phyloP scores from a whole-genome alignment of 2,329 filamentous ascomycete species.

The Penicillium sp. region DNA sequence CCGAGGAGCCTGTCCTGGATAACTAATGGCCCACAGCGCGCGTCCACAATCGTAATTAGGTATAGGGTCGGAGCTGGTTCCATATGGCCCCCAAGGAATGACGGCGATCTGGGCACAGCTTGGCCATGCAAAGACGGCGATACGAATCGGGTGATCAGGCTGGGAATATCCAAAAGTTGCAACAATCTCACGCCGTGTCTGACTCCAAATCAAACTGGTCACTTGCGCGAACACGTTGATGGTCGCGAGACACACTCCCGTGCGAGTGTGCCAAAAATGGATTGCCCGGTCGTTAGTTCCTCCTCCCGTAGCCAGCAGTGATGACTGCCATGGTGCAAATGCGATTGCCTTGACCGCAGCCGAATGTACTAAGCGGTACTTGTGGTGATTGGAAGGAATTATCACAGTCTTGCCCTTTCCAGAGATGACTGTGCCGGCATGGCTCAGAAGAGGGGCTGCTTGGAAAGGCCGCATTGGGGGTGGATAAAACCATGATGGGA shows the following conservation, averaged over 20 bases:
- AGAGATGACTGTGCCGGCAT: constrained; percentile 31
- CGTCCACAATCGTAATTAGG: constrained; percentile 41
- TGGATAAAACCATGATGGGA: constrained; percentile 31
- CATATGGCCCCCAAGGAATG: constrained; percentile 74
- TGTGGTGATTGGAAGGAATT: constrained; percentile 60
- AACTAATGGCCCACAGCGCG: constrained; percentile 85
- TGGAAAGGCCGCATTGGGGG: constrained; percentile 18
- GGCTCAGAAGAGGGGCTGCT: constrained; percentile 24
- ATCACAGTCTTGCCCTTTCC: constrained; percentile 46
- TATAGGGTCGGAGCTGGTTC: constrained; percentile 29
- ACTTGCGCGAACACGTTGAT: constrained; percentile 94
- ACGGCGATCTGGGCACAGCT: constrained; percentile 82
- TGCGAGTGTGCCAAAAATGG: constrained; percentile 88
- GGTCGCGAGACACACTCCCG: constrained; percentile 80
- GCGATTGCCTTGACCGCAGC: constrained; percentile 96
- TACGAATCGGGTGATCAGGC: constrained; percentile 82
- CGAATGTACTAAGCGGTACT: constrained; percentile 73
- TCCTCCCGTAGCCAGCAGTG: constrained; percentile 84
- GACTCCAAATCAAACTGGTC: constrained; percentile 89
- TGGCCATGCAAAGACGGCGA: constrained; percentile 94
- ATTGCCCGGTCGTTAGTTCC: constrained; percentile 95
- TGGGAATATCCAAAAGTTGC: constrained; percentile 94
- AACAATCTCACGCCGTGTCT: constrained; percentile 79
- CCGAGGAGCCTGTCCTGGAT: constrained; percentile 64
- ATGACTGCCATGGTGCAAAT: constrained; percentile 91